phyloP scores from a whole-genome alignment of 2,329 filamentous ascomycete species.

The Biscogniauxia marginata region DNA sequence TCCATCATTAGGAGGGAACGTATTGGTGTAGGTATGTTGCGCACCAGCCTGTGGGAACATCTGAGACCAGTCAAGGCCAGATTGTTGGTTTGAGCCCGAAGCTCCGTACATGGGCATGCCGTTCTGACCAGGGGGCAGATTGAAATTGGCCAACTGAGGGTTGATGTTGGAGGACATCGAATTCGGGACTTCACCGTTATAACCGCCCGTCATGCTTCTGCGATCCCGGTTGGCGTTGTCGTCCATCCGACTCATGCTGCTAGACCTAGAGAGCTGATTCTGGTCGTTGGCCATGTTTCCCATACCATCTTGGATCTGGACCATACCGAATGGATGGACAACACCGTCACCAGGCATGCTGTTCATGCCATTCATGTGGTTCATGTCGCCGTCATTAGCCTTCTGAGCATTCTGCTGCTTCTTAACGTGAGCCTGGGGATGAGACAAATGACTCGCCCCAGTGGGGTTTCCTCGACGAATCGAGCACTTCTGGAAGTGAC shows the following conservation, averaged over 20 bases:
- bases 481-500: conserved; percentile 99
- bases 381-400: conserved; percentile 53
- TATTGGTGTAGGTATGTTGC: conserved; percentile 63
- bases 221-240: conserved; percentile 56
- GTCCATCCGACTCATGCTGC: conserved; percentile 58
- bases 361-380: conserved; percentile 60
- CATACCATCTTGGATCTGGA: conserved; percentile 56
- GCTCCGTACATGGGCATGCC: conserved; percentile 63
- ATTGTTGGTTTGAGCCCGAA: conserved; percentile 60
- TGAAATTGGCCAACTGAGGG: conserved; percentile 64
- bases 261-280: conserved; percentile 60
- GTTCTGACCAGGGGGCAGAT: conserved; percentile 61
- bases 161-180: conserved; percentile 62
- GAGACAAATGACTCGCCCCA: conserved; percentile 89
- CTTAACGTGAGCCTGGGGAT: conserved; percentile 86
- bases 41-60: conserved; percentile 71
- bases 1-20: conserved; percentile 64
- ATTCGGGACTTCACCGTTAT: conserved; percentile 56
- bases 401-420: conserved; percentile 64
- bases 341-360: conserved; percentile 58
- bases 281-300: conserved; percentile 60
- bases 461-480: conserved; percentile 94
- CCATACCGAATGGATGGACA: conserved; percentile 57
- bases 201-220: conserved; percentile 53
- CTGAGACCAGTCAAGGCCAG: conserved; percentile 71